Evolutionary conservation across 2,329 filamentous ascomycete species (phyloP), one percentile per base, ranked within the genome.

Genomic region (Alternaria gaisen): DNA sequence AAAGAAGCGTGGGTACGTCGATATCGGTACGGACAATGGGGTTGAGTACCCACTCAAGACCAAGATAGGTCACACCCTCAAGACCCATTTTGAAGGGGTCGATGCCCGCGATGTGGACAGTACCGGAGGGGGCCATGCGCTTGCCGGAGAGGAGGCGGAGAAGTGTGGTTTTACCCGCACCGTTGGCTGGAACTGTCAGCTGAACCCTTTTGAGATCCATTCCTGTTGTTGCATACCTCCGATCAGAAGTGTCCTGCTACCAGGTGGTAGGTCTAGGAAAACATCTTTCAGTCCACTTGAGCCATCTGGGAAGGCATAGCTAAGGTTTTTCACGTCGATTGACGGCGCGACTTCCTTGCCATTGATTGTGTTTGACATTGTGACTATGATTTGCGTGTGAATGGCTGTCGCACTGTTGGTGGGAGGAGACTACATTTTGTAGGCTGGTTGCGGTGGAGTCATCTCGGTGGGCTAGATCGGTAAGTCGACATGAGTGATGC

Each of bases 31-130:
- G 91, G 48, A 98, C 95, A 72, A 98, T 97, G 50, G 92, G 92
- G 83, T 98, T 98, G 10, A 99, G 87, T 3, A 98, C 95, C 95
- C 95, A 99, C 84, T 99, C 95, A 0, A 97, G 88, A 1, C 95
- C 95, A 8, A 99, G 90, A 80, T 99, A 99, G 22, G 94, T 98
- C 32, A 99, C 94, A 64, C 95, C 95, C 80, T 97, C 92, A 28
- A 97, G 88, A 11, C 90, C 88, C 36, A 93, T 87, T 78, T 92
- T 91, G 87, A 99, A 99, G 9, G 95, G 95, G 80, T 99, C 95
- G 50, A 92, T 88, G 65, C 91, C 92, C 50, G 88, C 90, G 64
- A 99, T 90, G 72, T 82, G 83, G 77, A 99, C 91, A 66, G 89
- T 88, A 75, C 86, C 83, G 54, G 83, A 82, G 0, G 95, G 94